Percentiles rank a stretch among this genome's conserved stretches.
phyloP scores from a whole-genome alignment of 441 rosid genomes.

The Jatropha podagrica region DNA sequence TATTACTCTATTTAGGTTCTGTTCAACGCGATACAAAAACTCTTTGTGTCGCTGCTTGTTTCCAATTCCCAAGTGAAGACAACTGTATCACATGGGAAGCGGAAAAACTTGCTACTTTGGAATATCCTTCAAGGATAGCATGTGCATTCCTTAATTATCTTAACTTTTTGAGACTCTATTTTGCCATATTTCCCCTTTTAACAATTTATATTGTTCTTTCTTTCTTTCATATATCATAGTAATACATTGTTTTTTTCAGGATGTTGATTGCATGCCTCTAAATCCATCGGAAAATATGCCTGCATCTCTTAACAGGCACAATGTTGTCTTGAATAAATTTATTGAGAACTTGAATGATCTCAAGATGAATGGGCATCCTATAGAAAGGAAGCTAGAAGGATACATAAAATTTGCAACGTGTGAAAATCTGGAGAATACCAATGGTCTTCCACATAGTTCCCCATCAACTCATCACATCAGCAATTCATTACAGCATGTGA shows the following conservation, averaged over 20 bases:
- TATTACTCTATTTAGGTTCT: not conserved
- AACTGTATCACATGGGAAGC: not conserved
- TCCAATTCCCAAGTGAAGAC: not conserved
- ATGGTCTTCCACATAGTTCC: conserved; percentile 45
- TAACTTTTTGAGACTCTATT: not conserved
- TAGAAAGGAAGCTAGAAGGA: conserved; percentile 55
- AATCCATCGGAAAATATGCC: conserved; percentile 88
- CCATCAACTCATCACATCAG: conserved; percentile 40
- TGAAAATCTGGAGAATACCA: conserved; percentile 40
- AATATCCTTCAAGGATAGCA: too few species aligned
- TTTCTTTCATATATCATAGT: not conserved
- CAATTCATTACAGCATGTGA: conserved; percentile 50
- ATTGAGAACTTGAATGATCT: conserved; percentile 51
- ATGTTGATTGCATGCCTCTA: conserved; percentile 97
- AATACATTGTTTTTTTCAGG: conserved; percentile 50
- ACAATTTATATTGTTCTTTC: not conserved
- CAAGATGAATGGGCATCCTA: conserved; percentile 46
- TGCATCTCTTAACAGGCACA: conserved; percentile 64
- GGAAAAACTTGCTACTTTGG: not conserved
- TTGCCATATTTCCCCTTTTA: not conserved
- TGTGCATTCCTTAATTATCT: not conserved
- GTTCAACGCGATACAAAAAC: not conserved
- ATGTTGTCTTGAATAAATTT: conserved; percentile 26
- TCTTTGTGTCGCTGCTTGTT: not conserved
- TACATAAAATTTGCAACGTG: conserved; percentile 45